phyloP scores from a whole-genome alignment of 2,329 filamentous ascomycete genomes.

The Aspergillus latus region DNA sequence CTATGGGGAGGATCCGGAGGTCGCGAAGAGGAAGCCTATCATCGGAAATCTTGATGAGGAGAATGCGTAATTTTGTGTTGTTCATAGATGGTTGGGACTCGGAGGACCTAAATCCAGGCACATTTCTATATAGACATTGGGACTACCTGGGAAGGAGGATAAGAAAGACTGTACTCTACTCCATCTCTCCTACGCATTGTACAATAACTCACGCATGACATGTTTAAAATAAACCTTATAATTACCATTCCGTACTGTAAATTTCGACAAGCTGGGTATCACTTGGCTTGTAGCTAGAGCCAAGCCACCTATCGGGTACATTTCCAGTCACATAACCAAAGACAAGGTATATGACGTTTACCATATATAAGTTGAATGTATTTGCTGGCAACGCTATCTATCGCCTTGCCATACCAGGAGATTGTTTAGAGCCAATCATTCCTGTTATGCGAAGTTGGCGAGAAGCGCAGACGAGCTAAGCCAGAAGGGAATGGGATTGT shows the following conservation, averaged over 20 bases:
- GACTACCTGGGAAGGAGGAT: not conserved
- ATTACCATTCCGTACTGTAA: no score
- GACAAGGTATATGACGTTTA: no score
- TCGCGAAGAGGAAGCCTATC: constrained; percentile 39
- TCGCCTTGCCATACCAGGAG: no score
- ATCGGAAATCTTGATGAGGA: constrained; percentile 42
- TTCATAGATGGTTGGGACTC: constrained; percentile 1
- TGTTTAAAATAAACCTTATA: not conserved
- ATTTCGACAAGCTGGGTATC: no score
- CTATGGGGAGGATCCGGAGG: constrained; percentile 43
- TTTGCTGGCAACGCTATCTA: no score
- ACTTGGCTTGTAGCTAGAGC: no score
- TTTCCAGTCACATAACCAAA: no score
- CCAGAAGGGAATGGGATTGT: not conserved
- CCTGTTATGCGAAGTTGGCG: not conserved
- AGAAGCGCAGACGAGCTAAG: not conserved
- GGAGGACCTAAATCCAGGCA: not conserved
- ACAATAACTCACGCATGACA: constrained; percentile 13
- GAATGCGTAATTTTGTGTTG: constrained; percentile 19
- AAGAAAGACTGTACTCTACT: not conserved
- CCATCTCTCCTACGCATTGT: constrained; percentile 11
- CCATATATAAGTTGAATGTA: no score
- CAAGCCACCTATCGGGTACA: no score
- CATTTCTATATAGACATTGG: constrained; percentile 9
- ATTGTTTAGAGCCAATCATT: no score